phyloP scores from a whole-genome alignment of 305 asterid genomes.

The Salvia sclarea region DNA sequence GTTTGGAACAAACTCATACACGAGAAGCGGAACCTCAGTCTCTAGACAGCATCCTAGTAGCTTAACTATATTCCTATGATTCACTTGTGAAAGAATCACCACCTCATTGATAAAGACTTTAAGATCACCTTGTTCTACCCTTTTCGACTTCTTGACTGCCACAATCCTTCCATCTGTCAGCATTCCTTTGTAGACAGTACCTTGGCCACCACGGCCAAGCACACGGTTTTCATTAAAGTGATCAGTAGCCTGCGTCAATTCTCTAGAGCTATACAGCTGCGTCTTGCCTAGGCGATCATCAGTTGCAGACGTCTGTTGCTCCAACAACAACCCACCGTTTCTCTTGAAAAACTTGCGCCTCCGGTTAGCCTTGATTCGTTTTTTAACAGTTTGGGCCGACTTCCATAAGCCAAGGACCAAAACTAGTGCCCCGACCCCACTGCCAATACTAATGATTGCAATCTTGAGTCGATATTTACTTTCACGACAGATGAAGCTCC shows the following conservation, averaged over 20 bases:
- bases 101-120: conserved; percentile 28
- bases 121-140: conserved; percentile 10
- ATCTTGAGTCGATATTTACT: too few species aligned
- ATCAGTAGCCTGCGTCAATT: too few species aligned
- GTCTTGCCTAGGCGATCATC: conserved; percentile 25
- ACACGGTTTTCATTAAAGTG: too few species aligned
- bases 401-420: too few species aligned
- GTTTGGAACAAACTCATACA: too few species aligned
- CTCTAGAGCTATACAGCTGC: too few species aligned
- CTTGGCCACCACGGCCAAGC: conserved; percentile 29
- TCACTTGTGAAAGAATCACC: conserved; percentile 38
- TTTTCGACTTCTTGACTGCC: conserved; percentile 27
- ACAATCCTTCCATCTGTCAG: conserved; percentile 20
- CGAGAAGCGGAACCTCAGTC: too few species aligned
- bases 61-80: conserved; percentile 44
- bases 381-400: conserved; percentile 2
- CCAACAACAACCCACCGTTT: conserved; percentile 42
- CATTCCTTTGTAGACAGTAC: too few species aligned
- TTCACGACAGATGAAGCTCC: too few species aligned
- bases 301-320: conserved; percentile 31
- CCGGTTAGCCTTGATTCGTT: conserved; percentile 17
- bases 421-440: too few species aligned
- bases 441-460: too few species aligned
- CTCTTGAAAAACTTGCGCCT: conserved; percentile 32
- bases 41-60: too few species aligned